Evolutionary conservation across 73 alveolate genomes (phyloP).

Genomic region (Tetrahymena elliotti): DNA sequence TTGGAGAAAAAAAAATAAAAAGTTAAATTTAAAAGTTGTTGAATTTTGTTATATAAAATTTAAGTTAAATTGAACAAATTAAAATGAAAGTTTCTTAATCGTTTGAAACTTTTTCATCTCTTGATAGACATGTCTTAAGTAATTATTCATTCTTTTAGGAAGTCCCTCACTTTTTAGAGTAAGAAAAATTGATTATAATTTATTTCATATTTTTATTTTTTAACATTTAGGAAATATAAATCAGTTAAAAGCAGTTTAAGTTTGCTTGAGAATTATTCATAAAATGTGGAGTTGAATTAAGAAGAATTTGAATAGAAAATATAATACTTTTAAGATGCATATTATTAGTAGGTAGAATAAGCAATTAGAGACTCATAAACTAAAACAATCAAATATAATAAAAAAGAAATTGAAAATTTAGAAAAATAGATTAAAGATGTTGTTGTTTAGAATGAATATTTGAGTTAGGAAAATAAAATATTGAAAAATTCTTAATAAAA

Average conservation of each 20-base stretch:
- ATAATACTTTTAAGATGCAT: background rate
- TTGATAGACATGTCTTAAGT: background rate
- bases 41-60: background rate
- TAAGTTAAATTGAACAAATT: background rate
- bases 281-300: background rate
- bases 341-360: background rate
- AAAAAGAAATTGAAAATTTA: background rate
- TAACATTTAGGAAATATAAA: background rate
- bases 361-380: background rate
- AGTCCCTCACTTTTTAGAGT: background rate
- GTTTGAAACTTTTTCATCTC: background rate
- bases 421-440: background rate
- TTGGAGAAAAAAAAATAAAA: background rate
- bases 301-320: background rate
- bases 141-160: background rate
- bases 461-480: background rate
- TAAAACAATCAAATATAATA: background rate
- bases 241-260: background rate
- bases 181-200: background rate
- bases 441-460: background rate
- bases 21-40: background rate
- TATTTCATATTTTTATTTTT: background rate
- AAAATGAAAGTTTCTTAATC: background rate
- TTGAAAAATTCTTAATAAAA: background rate
- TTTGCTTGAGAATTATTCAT: background rate